Base-by-base conservation (phyloP, 768 basidiomycete genomes). In the Scleroderma citrinum region DNA sequence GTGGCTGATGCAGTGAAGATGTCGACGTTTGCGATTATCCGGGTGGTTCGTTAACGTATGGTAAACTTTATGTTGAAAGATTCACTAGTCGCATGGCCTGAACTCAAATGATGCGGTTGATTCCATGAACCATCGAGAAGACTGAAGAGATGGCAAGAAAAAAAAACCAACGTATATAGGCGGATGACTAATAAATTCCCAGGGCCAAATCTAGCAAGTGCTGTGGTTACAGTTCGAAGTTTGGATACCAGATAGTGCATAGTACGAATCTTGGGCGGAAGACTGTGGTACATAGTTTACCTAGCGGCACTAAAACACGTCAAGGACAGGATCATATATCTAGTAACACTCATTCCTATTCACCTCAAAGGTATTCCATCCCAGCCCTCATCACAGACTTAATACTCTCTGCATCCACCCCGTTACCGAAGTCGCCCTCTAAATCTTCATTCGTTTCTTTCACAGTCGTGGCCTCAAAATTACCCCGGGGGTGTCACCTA, bases 301-400 rank as follows among this genome's bases (percentile, higher is more conserved):
- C n/a, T n/a, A n/a, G n/a, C n/a, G n/a, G n/a, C n/a, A n/a, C n/a
- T n/a, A n/a, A n/a, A n/a, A n/a, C n/a, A n/a, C n/a, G n/a, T n/a
- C n/a, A n/a, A n/a, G n/a, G n/a, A n/a, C n/a, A n/a, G n/a, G n/a
- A n/a, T n/a, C n/a, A n/a, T n/a, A n/a, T n/a, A n/a, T 39, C 20
- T 8, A 29, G 5, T 19, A 13, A 19, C 10, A 12, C 16, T 26
- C 29, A 7, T 35, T 35, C 24, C 14, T 29, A 54, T 51, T 16
- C 17, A 45, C 44, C 23, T 34, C 26, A 8, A 29, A 29, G 26
- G 26, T 8, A 29, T 29, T 19, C 75, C 74, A 32, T 69, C 66
- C 39, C 82, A 1, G 66, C 74, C 55, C 82, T 83, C 80, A 82
- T 80, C 36, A 82, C 79, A 56, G 81, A 79, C 26, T 57, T 58